Conservation (phyloP, 2,329 filamentous ascomycete species). For the Diaporthe citri region DNA sequence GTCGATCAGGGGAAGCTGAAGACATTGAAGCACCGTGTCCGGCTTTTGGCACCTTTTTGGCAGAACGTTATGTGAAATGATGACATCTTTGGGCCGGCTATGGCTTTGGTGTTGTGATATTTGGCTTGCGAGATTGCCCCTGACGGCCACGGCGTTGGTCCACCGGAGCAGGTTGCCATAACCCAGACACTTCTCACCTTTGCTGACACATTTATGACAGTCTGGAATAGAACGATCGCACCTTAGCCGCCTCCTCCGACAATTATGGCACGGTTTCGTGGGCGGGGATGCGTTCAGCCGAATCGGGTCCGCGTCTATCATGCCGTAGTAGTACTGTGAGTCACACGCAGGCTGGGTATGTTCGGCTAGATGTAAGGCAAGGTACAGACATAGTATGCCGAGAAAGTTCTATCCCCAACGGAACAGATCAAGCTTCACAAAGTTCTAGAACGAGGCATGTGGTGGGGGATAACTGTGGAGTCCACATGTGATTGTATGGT, state of each 20-base stretch:
- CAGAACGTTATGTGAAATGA: background rate
- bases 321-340: conserved; percentile 14
- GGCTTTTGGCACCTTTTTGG: background rate
- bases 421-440: conserved; percentile 10
- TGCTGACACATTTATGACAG: conserved; percentile 70
- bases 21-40: background rate
- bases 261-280: conserved; percentile 70
- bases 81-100: background rate
- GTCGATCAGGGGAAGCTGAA: conserved; percentile 52
- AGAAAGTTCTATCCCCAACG: background rate
- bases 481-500: background rate
- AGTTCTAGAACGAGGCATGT: background rate
- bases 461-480: background rate
- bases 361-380: conserved; percentile 12
- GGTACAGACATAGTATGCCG: conserved; percentile 18
- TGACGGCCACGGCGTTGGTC: conserved; percentile 65
- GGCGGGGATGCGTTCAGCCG: conserved; percentile 34
- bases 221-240: conserved; percentile 71
- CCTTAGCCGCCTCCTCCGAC: conserved; percentile 69
- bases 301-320: conserved; percentile 19
- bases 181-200: conserved; percentile 70
- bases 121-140: conserved; percentile 57
- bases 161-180: conserved; percentile 73
- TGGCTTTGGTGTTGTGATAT: conserved; percentile 13
- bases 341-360: conserved; percentile 17